These are phyloP conservation scores for Erodium moschatum DNA, from an alignment of 441 rosid genomes.

Conservation along the genomic window DNA sequence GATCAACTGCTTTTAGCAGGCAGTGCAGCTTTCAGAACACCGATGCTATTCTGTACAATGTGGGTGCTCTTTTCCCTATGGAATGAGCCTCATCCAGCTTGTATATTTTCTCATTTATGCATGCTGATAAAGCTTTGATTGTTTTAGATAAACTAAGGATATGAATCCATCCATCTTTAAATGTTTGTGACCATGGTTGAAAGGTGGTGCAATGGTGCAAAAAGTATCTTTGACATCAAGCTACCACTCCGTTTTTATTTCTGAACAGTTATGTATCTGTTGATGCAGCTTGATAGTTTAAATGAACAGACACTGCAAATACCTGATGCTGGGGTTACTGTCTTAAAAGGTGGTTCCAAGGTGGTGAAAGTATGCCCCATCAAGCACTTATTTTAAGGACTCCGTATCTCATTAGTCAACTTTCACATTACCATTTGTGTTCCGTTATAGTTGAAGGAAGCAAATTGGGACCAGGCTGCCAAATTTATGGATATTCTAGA, in stretches of 20 bases:
- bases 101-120: constrained; percentile 8
- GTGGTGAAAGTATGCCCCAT: constrained; percentile 19
- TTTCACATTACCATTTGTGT: constrained; percentile 19
- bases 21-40: constrained; percentile 6
- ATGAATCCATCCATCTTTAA: neutral
- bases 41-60: neutral
- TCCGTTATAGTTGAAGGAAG: constrained; percentile 31
- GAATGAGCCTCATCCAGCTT: constrained; percentile 9
- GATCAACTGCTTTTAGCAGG: constrained; percentile 8
- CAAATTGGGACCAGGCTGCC: constrained; percentile 24
- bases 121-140: constrained; percentile 1
- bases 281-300: constrained; percentile 62
- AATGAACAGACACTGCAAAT: constrained; percentile 54
- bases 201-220: neutral
- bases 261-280: constrained; percentile 10
- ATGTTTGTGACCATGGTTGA: constrained; percentile 3
- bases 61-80: neutral
- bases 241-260: constrained; percentile 4
- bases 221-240: constrained; percentile 9
- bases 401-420: constrained; percentile 18
- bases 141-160: no score
- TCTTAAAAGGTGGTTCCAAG: constrained; percentile 27
- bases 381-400: constrained; percentile 10
- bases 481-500: constrained; percentile 28
- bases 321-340: constrained; percentile 26